Evolutionary conservation across 148 eudicot species (phyloP).

Genomic region (Nyssa sinensis): DNA sequence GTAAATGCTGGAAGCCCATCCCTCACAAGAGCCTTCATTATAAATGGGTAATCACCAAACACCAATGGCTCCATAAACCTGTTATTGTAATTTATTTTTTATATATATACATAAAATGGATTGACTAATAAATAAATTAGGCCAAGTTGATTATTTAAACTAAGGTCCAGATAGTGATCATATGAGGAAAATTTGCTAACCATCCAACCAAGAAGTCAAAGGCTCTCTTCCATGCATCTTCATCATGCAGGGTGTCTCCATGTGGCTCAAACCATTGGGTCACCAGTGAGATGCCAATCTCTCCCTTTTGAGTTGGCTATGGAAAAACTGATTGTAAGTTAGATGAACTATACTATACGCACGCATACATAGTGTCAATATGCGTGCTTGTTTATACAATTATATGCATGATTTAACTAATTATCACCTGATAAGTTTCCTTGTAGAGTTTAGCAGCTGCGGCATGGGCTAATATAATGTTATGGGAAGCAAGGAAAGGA

Average conservation of each 20-base stretch:
- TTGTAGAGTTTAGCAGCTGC: background rate
- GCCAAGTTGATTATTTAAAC: too few species aligned
- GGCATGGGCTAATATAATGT: background rate
- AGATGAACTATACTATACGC: too few species aligned
- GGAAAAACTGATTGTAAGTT: too few species aligned
- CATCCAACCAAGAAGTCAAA: background rate
- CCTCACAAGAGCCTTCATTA: slow-evolving; percentile 14
- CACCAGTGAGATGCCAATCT: background rate
- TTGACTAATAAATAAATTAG: background rate
- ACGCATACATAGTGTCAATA: background rate
- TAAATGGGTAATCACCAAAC: slow-evolving; percentile 14
- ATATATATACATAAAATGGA: too few species aligned
- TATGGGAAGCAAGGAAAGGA: background rate
- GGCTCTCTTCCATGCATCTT: background rate
- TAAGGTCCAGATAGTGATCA: too few species aligned
- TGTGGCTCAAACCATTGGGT: background rate
- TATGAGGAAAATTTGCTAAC: background rate
- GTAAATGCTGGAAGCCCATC: slow-evolving; percentile 16
- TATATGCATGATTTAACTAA: too few species aligned
- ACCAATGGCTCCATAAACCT: slow-evolving; percentile 11
- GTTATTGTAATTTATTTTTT: too few species aligned
- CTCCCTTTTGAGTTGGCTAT: background rate
- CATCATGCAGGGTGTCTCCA: background rate
- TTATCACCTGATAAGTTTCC: background rate
- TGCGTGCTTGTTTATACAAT: background rate